phyloP scores from a whole-genome alignment of 1,284 basidiomycete species.

The Apiotrichum porosum region DNA sequence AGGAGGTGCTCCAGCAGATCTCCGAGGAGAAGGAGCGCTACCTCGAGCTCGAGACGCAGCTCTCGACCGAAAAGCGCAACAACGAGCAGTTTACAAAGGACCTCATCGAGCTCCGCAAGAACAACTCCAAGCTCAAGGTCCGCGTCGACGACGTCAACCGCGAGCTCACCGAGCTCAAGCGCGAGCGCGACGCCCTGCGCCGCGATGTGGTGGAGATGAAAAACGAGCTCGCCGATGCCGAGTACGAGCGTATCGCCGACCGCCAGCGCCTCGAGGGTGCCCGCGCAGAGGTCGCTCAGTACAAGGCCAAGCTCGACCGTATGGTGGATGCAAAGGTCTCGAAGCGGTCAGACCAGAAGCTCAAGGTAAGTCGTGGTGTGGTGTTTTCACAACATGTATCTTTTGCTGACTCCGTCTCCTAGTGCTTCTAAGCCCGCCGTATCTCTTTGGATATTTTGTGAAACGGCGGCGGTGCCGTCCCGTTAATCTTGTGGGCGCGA shows the following conservation, averaged over 20 bases:
- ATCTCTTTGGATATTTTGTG: conserved; percentile 2
- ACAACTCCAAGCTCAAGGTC: conserved; percentile 37
- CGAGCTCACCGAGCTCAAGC: conserved; percentile 24
- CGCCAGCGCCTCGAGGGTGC: conserved; percentile 34
- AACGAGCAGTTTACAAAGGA: conserved; percentile 21
- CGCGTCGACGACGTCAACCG: conserved; percentile 29
- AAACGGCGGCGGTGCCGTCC: too few relatives aligned
- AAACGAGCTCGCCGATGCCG: conserved; percentile 26
- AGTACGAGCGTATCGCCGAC: conserved; percentile 34
- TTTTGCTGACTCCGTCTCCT: neutral
- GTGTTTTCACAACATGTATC: neutral
- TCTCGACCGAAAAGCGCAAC: conserved; percentile 14
- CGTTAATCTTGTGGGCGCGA: too few relatives aligned
- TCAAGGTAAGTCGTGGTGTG: conserved; percentile 34
- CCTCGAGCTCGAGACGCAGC: conserved; percentile 11
- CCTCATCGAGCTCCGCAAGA: conserved; percentile 24
- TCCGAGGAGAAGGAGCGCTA: conserved; percentile 10
- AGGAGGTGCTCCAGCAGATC: conserved; percentile 10
- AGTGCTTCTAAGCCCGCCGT: conserved; percentile 22
- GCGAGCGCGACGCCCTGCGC: conserved; percentile 30
- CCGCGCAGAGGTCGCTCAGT: conserved; percentile 31
- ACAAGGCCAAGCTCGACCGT: conserved; percentile 38
- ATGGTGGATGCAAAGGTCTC: conserved; percentile 40
- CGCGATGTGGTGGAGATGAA: conserved; percentile 22
- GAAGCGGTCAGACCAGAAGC: conserved; percentile 33